A percentile compares a stretch with the other conserved stretches of the same genome.
These are phyloP conservation scores for Hygrophorus pudorinus DNA, from an alignment of 768 basidiomycete genomes.

Conservation along the genomic window DNA sequence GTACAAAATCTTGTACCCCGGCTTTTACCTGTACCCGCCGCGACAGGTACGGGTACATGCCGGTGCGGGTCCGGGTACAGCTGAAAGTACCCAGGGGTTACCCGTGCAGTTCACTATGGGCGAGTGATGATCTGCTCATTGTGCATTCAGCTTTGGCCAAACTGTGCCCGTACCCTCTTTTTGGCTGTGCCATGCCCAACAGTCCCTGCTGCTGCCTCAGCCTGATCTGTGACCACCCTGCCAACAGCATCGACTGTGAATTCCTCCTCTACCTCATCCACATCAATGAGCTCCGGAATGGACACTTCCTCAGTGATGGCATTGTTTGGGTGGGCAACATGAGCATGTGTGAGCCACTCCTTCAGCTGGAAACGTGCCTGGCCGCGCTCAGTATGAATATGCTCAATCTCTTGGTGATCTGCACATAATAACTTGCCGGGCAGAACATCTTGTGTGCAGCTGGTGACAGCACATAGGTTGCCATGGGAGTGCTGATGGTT, in stretches of 20 bases:
- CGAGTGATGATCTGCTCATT: conserved; percentile 17
- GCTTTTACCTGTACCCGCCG: too few relatives aligned
- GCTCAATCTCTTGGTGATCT: conserved; percentile 9
- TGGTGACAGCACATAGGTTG: conserved; percentile 4
- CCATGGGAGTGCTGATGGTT: not conserved
- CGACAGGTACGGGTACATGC: too few relatives aligned
- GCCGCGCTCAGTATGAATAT: conserved; percentile 3
- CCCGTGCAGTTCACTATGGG: too few relatives aligned
- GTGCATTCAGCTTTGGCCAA: conserved; percentile 12
- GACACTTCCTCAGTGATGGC: not conserved
- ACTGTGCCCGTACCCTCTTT: conserved; percentile 10
- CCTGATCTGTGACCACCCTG: too few relatives aligned
- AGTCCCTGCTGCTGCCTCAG: too few relatives aligned
- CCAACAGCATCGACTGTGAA: too few relatives aligned
- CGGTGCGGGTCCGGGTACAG: too few relatives aligned
- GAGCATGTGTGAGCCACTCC: conserved; percentile 1
- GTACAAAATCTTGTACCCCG: too few relatives aligned
- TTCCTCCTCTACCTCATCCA: not conserved
- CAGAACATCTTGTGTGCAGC: conserved; percentile 1
- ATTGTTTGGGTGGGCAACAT: conserved; percentile 1
- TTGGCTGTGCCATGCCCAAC: too few relatives aligned
- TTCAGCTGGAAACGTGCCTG: conserved; percentile 6
- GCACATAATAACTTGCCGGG: not conserved
- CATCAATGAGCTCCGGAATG: not conserved
- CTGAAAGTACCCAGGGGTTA: too few relatives aligned